Evolutionary conservation across 768 basidiomycete genomes (phyloP).

Genomic region (Asterophora parasitica): DNA sequence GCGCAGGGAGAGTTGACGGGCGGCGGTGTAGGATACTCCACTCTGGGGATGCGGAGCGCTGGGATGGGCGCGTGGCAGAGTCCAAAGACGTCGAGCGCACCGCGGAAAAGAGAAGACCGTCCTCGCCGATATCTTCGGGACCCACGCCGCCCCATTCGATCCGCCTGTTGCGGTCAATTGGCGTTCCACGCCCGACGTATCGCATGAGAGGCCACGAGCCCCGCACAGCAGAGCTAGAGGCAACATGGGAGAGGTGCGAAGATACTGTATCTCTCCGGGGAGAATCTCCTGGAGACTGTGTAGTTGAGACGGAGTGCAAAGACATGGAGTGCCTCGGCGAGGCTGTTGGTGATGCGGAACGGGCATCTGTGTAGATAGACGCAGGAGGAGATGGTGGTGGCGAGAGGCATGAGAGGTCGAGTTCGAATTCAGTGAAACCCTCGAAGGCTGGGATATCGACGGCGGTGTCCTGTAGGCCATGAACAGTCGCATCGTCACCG

Average conservation of each 20-base stretch:
- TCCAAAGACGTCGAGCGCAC: conserved; percentile 36
- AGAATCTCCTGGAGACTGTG: conserved; percentile 21
- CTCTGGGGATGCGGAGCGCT: conserved; percentile 35
- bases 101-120: conserved; percentile 39
- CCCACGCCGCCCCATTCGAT: conserved; percentile 41
- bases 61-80: conserved; percentile 23
- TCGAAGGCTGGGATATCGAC: conserved; percentile 27
- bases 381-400: conserved; percentile 35
- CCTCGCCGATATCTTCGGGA: conserved; percentile 36
- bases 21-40: conserved; percentile 35
- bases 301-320: conserved; percentile 29
- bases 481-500: conserved; percentile 23
- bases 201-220: conserved; percentile 42
- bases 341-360: conserved; percentile 25
- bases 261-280: conserved; percentile 23
- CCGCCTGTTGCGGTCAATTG: conserved; percentile 38
- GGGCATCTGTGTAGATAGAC: conserved; percentile 29
- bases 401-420: conserved; percentile 43
- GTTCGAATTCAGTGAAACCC: conserved; percentile 41
- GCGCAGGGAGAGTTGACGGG: conserved; percentile 25
- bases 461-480: conserved; percentile 19
- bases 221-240: conserved; percentile 24
- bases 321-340: conserved; percentile 32
- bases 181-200: conserved; percentile 46
- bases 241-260: conserved; percentile 23